Base-by-base conservation (phyloP, 1,284 basidiomycete genomes). In the Blastosporella zonata region DNA sequence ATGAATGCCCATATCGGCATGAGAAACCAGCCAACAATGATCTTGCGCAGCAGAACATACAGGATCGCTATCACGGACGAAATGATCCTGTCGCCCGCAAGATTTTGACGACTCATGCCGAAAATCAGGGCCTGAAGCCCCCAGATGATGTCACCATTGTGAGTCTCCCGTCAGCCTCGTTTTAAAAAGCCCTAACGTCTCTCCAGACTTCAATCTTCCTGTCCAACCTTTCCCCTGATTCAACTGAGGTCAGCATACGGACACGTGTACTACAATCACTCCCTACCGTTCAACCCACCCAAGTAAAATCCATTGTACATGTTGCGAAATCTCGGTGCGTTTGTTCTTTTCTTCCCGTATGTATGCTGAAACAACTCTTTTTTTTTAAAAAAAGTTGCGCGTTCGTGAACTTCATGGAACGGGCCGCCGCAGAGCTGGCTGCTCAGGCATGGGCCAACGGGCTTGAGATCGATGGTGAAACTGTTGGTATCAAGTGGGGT, bases 1-100 rank as follows among this genome's bases (percentile, higher is more conserved):
- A 75, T 20, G 93, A 92, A 50, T 99, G 97, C 67, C 97, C 97
- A 0, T 99, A 93, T 70, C 77, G 91, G 56, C 97, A 99, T 62
- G 97, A 99, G 66, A 79, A 88, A 63, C 93, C 93, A 0, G 77
- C 80, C 21, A 82, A 93, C 55, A 90, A 87, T 54, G 90, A 86
- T 38, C 67, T 95, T 40, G 80, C 87, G n/a, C 86, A 92, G 62
- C 93, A 98, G 70, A 96, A 90, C 61, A 86, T 97, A 46, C 83
- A 90, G 62, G 94, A 97, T 69, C 77, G 94, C 49, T 97, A 93
- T 67, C 86, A 97, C 66, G 95, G 94, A 6, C 74, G 74, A 21
- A 90, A 91, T 58, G 93, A 98, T 61, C 90, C 93, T 5, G 93
- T 97, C 0, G 96, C 94, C 3, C 81, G 79, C 51, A 94, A 93